Evolutionary conservation across 805 yeast genomes (phyloP), one percentile per base, ranked within the genome.

Genomic region (Myxozyma sirexii): DNA sequence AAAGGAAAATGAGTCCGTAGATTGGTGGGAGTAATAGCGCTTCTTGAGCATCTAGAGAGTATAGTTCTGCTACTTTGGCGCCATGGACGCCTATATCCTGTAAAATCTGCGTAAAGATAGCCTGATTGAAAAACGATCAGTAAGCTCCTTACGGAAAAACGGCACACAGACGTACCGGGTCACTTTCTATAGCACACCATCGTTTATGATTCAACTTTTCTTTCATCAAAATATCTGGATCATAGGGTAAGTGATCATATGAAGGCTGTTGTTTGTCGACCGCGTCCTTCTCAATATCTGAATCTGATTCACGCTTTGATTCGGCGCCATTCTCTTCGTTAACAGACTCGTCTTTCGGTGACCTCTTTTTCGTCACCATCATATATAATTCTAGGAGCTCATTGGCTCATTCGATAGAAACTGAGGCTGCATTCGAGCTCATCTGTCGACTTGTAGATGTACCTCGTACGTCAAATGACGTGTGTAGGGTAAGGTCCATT

Each of bases 131-230:
- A 26, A 19, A 7, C 3, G 1, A 10, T 29, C 19, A 19, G 56
- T 42, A 19, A 7, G 10, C 10, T 29, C 33, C 33, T 7, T 24
- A 15, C 4, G 15, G 21, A 33, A 37, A 2, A 27, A 17, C 24
- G 26, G 5, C n/a, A 45, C 3, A 35, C 17, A 48, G 24, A 31
- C 59, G 5, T 37, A 54, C 62, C 26, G 65, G 65, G 49, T 61
- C 65, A 35, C 58, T 57, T 54, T 61, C 65, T 13, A 61, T 26
- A 19, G 62, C 57, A 17, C 62, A 43, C 65, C 65, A 61, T 35
- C 62, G 43, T 17, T 10, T n/a, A 38, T 44, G 35, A 15, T 56
- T 29, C 39, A 15, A 13, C 37, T 54, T 56, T 37, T 60, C 59
- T 4, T 19, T 37, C 41, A 52, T 24, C 3, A 57, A 43, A 10